phyloP scores from a whole-genome alignment of 2,329 filamentous ascomycete species.

The Cercospora sojina region DNA sequence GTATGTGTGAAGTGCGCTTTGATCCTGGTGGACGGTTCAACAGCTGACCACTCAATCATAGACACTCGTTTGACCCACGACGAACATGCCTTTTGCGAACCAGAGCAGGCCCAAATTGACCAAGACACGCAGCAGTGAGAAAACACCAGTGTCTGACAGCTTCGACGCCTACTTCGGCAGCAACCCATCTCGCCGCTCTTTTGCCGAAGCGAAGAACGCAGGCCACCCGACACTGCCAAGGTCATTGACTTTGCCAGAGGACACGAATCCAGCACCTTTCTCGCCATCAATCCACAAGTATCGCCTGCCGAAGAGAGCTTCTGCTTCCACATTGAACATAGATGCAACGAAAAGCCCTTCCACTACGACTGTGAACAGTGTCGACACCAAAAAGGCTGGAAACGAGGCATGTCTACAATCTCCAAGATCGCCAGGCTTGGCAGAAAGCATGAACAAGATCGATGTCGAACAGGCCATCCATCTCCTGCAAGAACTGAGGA shows the following conservation, averaged over 20 bases:
- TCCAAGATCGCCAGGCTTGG: slow-evolving; percentile 7
- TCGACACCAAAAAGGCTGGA: slow-evolving; percentile 14
- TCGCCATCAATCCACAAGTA: slow-evolving; percentile 11
- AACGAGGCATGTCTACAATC: slow-evolving; percentile 9
- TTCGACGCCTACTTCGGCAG: slow-evolving; percentile 2
- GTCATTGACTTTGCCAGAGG: slow-evolving; percentile 16
- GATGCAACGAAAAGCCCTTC: slow-evolving; percentile 14
- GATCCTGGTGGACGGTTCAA: neutral
- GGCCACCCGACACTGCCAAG: slow-evolving; percentile 11
- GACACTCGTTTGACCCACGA: slow-evolving; percentile 1
- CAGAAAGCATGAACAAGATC: slow-evolving; percentile 33
- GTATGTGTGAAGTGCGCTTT: neutral
- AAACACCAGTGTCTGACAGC: neutral
- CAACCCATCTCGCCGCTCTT: slow-evolving; percentile 9
- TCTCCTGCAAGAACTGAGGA: slow-evolving; percentile 50
- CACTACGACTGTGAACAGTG: slow-evolving; percentile 16
- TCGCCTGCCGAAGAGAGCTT: slow-evolving; percentile 12
- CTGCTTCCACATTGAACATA: slow-evolving; percentile 15
- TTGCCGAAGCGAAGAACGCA: slow-evolving; percentile 11
- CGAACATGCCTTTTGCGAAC: slow-evolving; percentile 12
- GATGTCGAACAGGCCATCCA: slow-evolving; percentile 48
- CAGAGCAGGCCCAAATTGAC: slow-evolving; percentile 15
- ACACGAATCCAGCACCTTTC: slow-evolving; percentile 7
- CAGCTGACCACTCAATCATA: neutral
- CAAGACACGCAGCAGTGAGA: slow-evolving; percentile 15